phyloP scores from a whole-genome alignment of 768 basidiomycete genomes.

The Termitomyces titanicus region DNA sequence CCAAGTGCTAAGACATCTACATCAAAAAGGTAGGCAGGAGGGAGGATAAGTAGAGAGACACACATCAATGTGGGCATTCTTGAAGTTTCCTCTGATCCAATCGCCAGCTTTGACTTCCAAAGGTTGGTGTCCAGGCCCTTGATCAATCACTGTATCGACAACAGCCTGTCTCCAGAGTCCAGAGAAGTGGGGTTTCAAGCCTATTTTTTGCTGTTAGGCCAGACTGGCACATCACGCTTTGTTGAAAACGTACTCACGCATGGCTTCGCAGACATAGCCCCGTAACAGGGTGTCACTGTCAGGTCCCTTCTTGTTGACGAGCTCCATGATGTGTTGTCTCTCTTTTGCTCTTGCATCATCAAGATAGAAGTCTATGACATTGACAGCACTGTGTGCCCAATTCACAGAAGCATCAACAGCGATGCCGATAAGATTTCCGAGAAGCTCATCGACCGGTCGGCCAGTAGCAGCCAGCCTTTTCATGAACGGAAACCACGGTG shows the following conservation, averaged over 20 bases:
- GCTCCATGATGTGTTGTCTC: not conserved
- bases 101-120: constrained; percentile 37
- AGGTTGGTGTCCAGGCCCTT: constrained; percentile 31
- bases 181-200: not conserved
- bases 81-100: constrained; percentile 36
- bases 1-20: constrained; percentile 21
- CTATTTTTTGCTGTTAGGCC: not conserved
- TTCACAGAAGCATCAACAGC: not conserved
- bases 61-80: constrained; percentile 41
- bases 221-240: not conserved
- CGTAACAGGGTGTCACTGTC: constrained; percentile 32
- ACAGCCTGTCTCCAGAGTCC: constrained; percentile 1
- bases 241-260: constrained; percentile 31
- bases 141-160: constrained; percentile 22
- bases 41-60: not conserved
- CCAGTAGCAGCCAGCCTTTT: constrained; percentile 31
- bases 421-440: not conserved
- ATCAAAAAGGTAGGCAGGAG: constrained; percentile 6
- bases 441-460: constrained; percentile 17
- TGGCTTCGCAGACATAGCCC: constrained; percentile 50
- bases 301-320: constrained; percentile 22
- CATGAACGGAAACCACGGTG: constrained; percentile 37
- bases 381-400: constrained; percentile 27
- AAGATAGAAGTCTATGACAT: constrained; percentile 52
- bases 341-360: constrained; percentile 32